Percentiles rank a stretch among this genome's conserved stretches.
These are phyloP conservation scores for Komagataella populi DNA, from an alignment of 805 yeast species.

Conservation along the genomic window DNA sequence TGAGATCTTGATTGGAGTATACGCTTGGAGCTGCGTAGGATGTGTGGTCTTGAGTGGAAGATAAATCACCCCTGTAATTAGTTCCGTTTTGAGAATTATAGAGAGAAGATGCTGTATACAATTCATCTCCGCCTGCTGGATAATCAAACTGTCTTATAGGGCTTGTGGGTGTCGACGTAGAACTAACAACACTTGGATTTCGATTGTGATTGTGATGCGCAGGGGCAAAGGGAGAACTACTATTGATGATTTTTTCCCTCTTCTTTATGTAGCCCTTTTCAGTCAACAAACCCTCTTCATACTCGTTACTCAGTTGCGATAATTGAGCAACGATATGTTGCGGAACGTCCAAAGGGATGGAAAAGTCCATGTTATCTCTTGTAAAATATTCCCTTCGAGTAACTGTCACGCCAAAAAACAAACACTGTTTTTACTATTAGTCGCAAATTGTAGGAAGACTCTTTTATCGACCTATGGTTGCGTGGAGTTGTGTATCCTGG, in stretches of 20 bases:
- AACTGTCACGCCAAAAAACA: background rate
- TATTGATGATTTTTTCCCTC: constrained; percentile 25
- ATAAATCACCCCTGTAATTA: background rate
- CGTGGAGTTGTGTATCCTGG: background rate
- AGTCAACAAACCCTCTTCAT: constrained; percentile 57
- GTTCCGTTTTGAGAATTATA: background rate
- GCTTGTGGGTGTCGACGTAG: background rate
- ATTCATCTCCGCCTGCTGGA: background rate
- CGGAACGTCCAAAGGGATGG: constrained; percentile 30
- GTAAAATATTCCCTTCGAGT: background rate
- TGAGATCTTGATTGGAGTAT: background rate
- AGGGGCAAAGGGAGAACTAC: background rate
- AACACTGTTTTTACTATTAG: background rate
- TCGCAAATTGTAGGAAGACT: background rate
- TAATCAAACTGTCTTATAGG: background rate
- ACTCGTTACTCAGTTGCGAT: constrained; percentile 31
- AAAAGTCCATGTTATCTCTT: constrained; percentile 25
- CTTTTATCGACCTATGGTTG: background rate
- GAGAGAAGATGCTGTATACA: background rate
- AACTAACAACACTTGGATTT: background rate
- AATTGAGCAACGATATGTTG: constrained; percentile 21
- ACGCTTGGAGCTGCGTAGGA: background rate
- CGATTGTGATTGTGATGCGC: background rate
- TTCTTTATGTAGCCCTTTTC: constrained; percentile 60
- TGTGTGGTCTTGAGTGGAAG: background rate